These are phyloP conservation scores for Cryptosporidium viatorum DNA, from an alignment of 169 alveolate genomes.

Conservation along the genomic window DNA sequence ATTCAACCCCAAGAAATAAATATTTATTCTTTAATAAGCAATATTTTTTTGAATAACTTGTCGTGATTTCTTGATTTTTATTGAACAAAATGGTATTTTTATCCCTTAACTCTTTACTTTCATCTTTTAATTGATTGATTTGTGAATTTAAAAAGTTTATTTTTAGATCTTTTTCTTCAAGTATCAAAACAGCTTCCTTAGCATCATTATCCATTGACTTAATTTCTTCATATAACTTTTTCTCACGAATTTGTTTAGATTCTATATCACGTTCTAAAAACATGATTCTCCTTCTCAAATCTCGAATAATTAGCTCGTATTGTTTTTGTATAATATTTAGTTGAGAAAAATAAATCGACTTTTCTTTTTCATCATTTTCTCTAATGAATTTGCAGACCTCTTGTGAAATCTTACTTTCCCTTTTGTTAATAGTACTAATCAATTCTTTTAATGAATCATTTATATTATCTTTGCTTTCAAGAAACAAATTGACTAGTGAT, in stretches of 20 bases:
- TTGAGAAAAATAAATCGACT: conserved; percentile 6
- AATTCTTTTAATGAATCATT: neutral
- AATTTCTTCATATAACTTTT: neutral
- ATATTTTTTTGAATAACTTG: neutral
- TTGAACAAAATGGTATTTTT: neutral
- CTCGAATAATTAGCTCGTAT: conserved; percentile 56
- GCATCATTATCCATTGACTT: conserved; percentile 17
- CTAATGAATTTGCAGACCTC: neutral
- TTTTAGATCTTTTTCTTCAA: conserved; percentile 12
- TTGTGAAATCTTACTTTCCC: neutral
- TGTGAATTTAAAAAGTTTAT: conserved; percentile 11
- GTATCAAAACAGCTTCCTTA: neutral
- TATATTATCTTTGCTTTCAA: conserved; percentile 7
- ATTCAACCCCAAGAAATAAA: conserved; percentile 10
- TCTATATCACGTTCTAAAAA: conserved; percentile 29
- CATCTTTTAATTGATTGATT: conserved; percentile 24
- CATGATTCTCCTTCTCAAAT: conserved; percentile 38
- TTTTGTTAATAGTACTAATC: neutral
- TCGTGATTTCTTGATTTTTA: neutral
- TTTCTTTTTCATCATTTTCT: conserved; percentile 12
- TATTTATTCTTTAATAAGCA: conserved; percentile 10
- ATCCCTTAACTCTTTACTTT: neutral
- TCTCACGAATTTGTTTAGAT: conserved; percentile 24
- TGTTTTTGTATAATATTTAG: conserved; percentile 33
- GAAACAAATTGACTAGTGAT: neutral